Conservation (phyloP, 2,329 filamentous ascomycete genomes). For the Diplocarpon rosae region DNA sequence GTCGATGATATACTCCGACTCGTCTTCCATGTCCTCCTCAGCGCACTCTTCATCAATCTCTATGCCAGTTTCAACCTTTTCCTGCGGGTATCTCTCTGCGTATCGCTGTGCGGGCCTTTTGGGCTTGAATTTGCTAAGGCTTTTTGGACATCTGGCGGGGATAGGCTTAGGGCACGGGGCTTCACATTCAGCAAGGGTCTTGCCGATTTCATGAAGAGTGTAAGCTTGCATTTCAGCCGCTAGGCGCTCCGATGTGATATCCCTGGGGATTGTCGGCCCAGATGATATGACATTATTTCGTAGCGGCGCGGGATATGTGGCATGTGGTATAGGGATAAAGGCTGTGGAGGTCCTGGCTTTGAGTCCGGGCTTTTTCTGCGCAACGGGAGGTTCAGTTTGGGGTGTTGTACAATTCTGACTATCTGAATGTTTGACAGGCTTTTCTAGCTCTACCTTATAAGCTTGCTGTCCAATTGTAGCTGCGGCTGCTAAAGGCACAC, state of each 20-base stretch:
- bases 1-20: constrained; percentile 51
- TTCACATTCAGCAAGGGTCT: constrained; percentile 19
- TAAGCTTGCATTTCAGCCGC: constrained; percentile 46
- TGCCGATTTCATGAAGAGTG: constrained; percentile 45
- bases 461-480: not conserved
- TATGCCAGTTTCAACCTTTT: constrained; percentile 20
- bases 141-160: constrained; percentile 1
- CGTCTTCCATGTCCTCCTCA: constrained; percentile 34
- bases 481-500: not conserved
- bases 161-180: constrained; percentile 7
- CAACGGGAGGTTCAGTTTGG: not conserved
- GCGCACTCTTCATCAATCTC: constrained; percentile 30
- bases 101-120: constrained; percentile 45
- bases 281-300: constrained; percentile 27
- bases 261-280: constrained; percentile 30
- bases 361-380: constrained; percentile 22
- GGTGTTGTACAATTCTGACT: not conserved
- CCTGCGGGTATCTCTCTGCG: constrained; percentile 42
- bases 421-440: not conserved
- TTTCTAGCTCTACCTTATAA: not conserved
- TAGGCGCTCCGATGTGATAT: constrained; percentile 32
- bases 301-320: not conserved
- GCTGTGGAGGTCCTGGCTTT: constrained; percentile 13
- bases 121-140: constrained; percentile 38
- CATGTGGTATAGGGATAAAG: constrained; percentile 8